Evolutionary conservation across 2,329 filamentous ascomycete species (phyloP).

Genomic region (Ophiocordyceps polyrhachis-furcata): DNA sequence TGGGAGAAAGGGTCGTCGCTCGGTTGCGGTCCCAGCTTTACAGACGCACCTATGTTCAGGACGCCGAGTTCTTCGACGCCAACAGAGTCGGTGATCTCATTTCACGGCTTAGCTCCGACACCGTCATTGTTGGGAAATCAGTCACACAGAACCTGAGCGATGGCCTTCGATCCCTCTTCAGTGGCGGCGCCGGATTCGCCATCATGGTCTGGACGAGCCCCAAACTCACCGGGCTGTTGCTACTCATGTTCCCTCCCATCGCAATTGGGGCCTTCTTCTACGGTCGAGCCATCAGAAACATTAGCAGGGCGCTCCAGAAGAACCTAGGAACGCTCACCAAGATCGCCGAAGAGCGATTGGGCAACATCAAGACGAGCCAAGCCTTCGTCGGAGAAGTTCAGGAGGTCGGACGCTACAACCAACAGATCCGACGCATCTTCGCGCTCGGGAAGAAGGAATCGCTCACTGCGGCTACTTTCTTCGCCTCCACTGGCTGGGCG

Average conservation of each 20-base stretch:
- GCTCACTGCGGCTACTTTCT: conserved; percentile 78
- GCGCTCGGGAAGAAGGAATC: conserved; percentile 73
- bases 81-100: conserved; percentile 94
- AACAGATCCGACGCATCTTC: conserved; percentile 83
- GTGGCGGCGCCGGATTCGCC: conserved; percentile 70
- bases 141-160: conserved; percentile 97
- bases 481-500: conserved; percentile 68
- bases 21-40: conserved; percentile 79
- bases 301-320: conserved; percentile 85
- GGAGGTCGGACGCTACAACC: conserved; percentile 81
- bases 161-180: conserved; percentile 78
- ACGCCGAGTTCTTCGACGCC: conserved; percentile 97
- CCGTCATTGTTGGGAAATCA: conserved; percentile 94
- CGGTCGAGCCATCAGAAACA: conserved; percentile 68
- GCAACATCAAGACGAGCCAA: conserved; percentile 91
- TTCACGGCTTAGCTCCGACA: conserved; percentile 86
- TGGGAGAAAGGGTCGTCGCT: conserved; percentile 87
- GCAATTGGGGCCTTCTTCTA: conserved; percentile 85
- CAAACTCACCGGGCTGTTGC: conserved; percentile 71
- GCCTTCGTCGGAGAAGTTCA: conserved; percentile 87
- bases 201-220: conserved; percentile 95
- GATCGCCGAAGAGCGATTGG: conserved; percentile 92
- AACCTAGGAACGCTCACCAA: conserved; percentile 86
- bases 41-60: conserved; percentile 82
- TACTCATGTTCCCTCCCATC: conserved; percentile 77